These are phyloP conservation scores for Blastomyces parvus DNA, from an alignment of 2,329 filamentous ascomycete genomes.

Conservation along the genomic window DNA sequence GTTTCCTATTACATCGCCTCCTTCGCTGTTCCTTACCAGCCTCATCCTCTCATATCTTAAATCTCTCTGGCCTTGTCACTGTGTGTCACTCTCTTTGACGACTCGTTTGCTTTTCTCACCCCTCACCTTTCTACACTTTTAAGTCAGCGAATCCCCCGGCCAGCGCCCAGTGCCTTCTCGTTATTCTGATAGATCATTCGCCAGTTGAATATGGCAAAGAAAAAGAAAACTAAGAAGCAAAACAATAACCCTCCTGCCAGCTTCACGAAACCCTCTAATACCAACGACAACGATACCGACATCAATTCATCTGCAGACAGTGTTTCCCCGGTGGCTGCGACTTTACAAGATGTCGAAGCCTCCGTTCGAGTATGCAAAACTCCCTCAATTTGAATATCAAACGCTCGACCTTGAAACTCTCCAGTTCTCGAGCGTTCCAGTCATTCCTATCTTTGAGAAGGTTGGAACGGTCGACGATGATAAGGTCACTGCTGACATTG, in stretches of 20 bases:
- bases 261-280: conserved; percentile 16
- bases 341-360: conserved; percentile 28
- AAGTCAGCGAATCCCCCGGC: conserved; percentile 12
- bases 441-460: conserved; percentile 25
- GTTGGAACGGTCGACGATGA: conserved; percentile 29
- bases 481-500: conserved; percentile 29
- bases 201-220: conserved; percentile 26
- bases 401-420: conserved; percentile 32
- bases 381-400: conserved; percentile 37
- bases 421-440: conserved; percentile 30
- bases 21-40: conserved; percentile 7
- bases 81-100: conserved; percentile 12
- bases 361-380: conserved; percentile 35
- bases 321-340: conserved; percentile 24
- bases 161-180: conserved; percentile 7
- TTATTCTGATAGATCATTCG: conserved; percentile 8
- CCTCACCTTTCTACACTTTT: conserved; percentile 14
- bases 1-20: conserved; percentile 5
- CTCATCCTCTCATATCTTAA: conserved; percentile 10
- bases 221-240: conserved; percentile 30
- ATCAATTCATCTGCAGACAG: conserved; percentile 22
- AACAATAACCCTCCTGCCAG: conserved; percentile 25
- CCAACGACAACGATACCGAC: conserved; percentile 20
- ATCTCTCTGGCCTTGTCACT: conserved; percentile 1
- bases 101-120: conserved; percentile 10